Evolutionary conservation across 2,329 filamentous ascomycete species (phyloP), one percentile per base, ranked within the genome.

Genomic region (Fusarium sp.): DNA sequence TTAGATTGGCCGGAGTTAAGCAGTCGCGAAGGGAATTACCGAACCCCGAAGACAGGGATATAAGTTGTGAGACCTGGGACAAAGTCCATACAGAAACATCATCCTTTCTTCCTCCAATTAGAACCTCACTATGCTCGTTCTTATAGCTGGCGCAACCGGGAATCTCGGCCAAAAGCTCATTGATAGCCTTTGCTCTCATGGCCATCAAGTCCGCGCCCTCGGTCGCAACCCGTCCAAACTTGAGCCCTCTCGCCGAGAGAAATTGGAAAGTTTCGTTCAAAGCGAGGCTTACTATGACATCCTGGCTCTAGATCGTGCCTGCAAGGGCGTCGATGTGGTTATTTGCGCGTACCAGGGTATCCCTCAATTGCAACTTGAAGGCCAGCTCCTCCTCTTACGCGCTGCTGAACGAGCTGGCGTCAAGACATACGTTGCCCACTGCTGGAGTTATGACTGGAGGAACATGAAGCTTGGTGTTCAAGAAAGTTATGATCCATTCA

Each of bases 71-170:
- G 48, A 34, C 50, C 9, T 54, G 6, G 11, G 13, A 41, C 7
- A 7, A 41, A 14, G 10, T 8, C 23, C 14, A 25, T 14, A 27
- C 10, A n/a, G 9, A 14, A 27, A 11, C 54, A 58, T 8, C 6
- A n/a, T 13, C 25, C 5, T 27, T 30, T 30, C 9, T 14, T 6
- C 7, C 23, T 23, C 32, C 39, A 14, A 27, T n/a, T 3, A 10
- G 16, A 25, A 11, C 7, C 1, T 16, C 56, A 58, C 41, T 13
- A 83, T 84, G 82, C 77, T 84, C 32, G 76, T 84, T 20, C 79
- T 84, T 23, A 80, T 84, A 58, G 80, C 80, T 13, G 82, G 83
- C 34, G 79, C 81, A 18, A 83, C 82, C 2, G 82, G 83, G 62
- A 80, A 79, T 18, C 60, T 83, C 8, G 83, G 83, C 69, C 77